Conservation (phyloP, 176 grass and related monocot genomes). For the Sorghum bicolor region DNA sequence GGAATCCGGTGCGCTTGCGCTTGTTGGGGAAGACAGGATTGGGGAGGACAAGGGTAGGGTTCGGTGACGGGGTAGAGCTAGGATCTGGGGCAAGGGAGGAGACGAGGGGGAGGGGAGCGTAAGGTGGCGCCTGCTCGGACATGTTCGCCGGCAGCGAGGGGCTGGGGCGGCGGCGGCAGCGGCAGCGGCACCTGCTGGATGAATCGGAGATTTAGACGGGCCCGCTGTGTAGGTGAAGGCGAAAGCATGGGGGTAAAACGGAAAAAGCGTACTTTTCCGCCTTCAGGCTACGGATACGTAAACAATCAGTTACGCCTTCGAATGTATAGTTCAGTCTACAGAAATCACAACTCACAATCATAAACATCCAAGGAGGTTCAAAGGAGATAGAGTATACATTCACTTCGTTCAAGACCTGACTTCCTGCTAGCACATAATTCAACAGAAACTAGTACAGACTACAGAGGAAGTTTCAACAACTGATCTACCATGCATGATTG, state of each 20-base stretch:
- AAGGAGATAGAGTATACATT: neutral
- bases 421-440: neutral
- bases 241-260: neutral
- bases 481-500: neutral
- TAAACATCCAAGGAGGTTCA: neutral
- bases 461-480: neutral
- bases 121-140: conserved; percentile 49
- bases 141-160: conserved; percentile 36
- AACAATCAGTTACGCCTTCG: neutral
- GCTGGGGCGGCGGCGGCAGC: neutral
- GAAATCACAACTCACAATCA: too few relatives aligned
- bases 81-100: conserved; percentile 38
- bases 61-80: conserved; percentile 22
- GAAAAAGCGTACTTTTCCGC: neutral
- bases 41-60: conserved; percentile 27
- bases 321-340: neutral
- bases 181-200: neutral
- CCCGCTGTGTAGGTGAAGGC: neutral
- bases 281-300: conserved; percentile 5
- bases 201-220: conserved; percentile 24
- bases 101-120: conserved; percentile 27
- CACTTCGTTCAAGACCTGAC: neutral
- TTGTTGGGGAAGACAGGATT: conserved; percentile 55
- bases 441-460: neutral
- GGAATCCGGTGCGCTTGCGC: conserved; percentile 94